Base-by-base conservation (phyloP, 2,329 filamentous ascomycete genomes). In the Verticillium isaacii region DNA sequence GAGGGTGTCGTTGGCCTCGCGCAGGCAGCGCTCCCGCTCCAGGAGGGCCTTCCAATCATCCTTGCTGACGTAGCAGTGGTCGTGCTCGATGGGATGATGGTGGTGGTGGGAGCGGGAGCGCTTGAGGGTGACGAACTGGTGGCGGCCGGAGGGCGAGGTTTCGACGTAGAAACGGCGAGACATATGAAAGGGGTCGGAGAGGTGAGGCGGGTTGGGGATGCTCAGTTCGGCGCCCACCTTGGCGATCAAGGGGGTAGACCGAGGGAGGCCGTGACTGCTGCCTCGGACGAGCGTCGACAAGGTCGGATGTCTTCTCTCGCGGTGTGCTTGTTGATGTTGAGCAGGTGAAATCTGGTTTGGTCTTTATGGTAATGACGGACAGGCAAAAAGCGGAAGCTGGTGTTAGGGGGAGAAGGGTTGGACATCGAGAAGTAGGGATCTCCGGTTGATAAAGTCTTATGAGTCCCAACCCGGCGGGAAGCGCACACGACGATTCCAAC, bases 41-140 rank as follows among this genome's bases (percentile, higher is more conserved):
- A 76, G 67, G 11, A 77, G 65, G 11, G 68, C 67, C 32, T 73
- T 71, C 75, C 75, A 78, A 23, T 76, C 74, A 1, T 75, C 73
- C 12, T 70, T 68, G 58, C 68, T 69, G 63, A 78, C 70, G 41
- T 29, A 59, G 41, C 58, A 54, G 34, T 69, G 73, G 63, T 72
- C 73, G 64, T 74, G 74, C 60, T 77, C 73, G 64, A 70, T 68
- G 62, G 72, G 68, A 59, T 71, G 69, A 56, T 71, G 67, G 45
- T 74, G 68, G 55, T 64, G 61, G 23, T 76, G 72, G 3, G 76
- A 77, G 61, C 71, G 72, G 19, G 76, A 76, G 60, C 75, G 73
- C 66, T 77, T 78, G 70, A 78, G 65, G 54, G 73, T 69, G 29
- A 79, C 75, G 60, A 75, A 75, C 61, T 76, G 75, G 34, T 69